Percentiles rank a stretch among this genome's conserved stretches.
Conservation (phyloP, 805 yeast species). For the Kuraishia borneana region DNA sequence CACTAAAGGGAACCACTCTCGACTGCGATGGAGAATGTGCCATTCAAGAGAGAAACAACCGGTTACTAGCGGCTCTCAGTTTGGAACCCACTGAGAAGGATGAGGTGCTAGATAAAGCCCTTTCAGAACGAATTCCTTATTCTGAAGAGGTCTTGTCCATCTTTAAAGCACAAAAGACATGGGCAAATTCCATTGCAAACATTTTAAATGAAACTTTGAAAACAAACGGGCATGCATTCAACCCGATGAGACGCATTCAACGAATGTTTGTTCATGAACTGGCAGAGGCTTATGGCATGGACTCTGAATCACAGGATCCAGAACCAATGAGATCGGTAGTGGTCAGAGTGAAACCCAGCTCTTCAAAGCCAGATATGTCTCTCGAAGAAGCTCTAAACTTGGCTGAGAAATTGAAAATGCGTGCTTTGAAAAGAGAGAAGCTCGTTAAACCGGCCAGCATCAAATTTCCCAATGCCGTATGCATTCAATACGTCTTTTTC, state of each 20-base stretch:
- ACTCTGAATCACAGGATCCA: slow-evolving; percentile 66
- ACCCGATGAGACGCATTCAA: slow-evolving; percentile 62
- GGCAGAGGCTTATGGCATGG: slow-evolving; percentile 46
- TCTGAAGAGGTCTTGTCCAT: slow-evolving; percentile 32
- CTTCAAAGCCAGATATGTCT: slow-evolving; percentile 29
- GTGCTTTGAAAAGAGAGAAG: slow-evolving; percentile 16
- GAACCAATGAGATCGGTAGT: slow-evolving; percentile 73
- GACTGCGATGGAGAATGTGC: slow-evolving; percentile 69
- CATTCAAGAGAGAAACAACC: slow-evolving; percentile 43
- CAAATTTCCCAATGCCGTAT: slow-evolving; percentile 38
- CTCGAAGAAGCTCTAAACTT: slow-evolving; percentile 32
- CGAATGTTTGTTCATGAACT: slow-evolving; percentile 62
- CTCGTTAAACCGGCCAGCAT: slow-evolving; percentile 14
- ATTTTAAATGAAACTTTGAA: slow-evolving; percentile 27
- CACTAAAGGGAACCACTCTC: slow-evolving; percentile 22
- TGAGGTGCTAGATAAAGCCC: slow-evolving; percentile 4
- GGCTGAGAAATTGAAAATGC: slow-evolving; percentile 16
- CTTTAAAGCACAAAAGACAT: slow-evolving; percentile 43
- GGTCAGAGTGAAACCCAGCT: slow-evolving; percentile 25
- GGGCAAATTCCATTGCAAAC: slow-evolving; percentile 60
- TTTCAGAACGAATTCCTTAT: slow-evolving; percentile 18
- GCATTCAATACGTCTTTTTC: slow-evolving; percentile 38
- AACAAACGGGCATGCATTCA: slow-evolving; percentile 43
- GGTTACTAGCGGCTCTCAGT: slow-evolving; percentile 52
- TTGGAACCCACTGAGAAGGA: slow-evolving; percentile 15